Conservation (phyloP, 2,329 filamentous ascomycete species). For the Periconia digitata region DNA sequence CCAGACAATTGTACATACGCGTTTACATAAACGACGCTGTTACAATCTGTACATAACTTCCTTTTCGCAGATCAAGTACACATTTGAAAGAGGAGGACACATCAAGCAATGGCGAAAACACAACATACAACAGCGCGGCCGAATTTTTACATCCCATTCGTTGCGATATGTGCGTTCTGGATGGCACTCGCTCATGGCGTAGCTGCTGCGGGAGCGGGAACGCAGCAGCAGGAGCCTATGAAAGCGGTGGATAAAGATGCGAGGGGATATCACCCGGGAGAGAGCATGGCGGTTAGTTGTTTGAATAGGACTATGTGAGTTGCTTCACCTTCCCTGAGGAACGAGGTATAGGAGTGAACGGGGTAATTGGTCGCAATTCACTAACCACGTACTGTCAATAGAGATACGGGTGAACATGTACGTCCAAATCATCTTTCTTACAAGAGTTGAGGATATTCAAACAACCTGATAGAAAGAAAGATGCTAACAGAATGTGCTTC, state of each 20-base stretch:
- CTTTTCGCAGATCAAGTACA: too few relatives aligned
- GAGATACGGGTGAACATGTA: conserved; percentile 82
- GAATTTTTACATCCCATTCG: conserved; percentile 21
- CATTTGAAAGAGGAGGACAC: too few relatives aligned
- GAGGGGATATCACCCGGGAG: conserved; percentile 50
- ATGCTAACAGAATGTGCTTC: neutral
- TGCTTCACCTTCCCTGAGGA: too few relatives aligned
- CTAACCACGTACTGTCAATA: conserved; percentile 43
- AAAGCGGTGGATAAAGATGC: conserved; percentile 30
- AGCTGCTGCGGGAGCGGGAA: conserved; percentile 39
- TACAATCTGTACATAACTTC: too few relatives aligned
- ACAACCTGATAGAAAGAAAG: neutral
- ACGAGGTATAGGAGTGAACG: too few relatives aligned
- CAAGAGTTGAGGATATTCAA: too few relatives aligned
- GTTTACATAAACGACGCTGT: too few relatives aligned
- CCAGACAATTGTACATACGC: too few relatives aligned
- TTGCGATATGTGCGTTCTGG: conserved; percentile 34
- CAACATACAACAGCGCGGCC: neutral
- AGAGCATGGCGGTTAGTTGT: conserved; percentile 55
- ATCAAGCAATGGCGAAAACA: too few relatives aligned
- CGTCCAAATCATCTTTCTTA: too few relatives aligned
- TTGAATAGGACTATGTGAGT: conserved; percentile 55
- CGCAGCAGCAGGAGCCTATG: conserved; percentile 36
- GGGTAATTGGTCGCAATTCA: too few relatives aligned
- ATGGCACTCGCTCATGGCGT: conserved; percentile 41